phyloP scores from a whole-genome alignment of 129 eudicot species.

The Oenanthe sinensis region DNA sequence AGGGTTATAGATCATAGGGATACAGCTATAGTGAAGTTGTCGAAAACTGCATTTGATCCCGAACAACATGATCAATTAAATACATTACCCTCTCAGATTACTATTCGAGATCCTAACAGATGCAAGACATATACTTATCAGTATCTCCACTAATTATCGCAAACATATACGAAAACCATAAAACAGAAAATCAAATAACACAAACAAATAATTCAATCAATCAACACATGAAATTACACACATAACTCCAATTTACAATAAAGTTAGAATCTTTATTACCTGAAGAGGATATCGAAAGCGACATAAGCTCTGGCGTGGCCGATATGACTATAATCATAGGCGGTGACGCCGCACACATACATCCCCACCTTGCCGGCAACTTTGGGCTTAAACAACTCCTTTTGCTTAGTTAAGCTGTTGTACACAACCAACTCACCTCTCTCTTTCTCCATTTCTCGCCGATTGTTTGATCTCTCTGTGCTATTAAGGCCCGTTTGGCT shows the following conservation, averaged over 20 bases:
- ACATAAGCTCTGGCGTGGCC: constrained; percentile 17
- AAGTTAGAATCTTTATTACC: constrained; percentile 4
- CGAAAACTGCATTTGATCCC: too few relatives aligned
- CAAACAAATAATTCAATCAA: neutral
- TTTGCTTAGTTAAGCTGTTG: constrained; percentile 11
- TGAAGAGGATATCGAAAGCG: constrained; percentile 15
- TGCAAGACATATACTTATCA: neutral
- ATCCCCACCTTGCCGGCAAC: constrained; percentile 18
- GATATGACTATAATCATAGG: constrained; percentile 16
- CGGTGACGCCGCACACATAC: constrained; percentile 21
- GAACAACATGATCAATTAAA: too few relatives aligned
- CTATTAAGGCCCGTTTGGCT: neutral
- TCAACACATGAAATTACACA: neutral
- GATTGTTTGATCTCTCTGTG: neutral
- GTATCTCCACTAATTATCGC: neutral
- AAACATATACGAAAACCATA: neutral
- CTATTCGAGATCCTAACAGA: too few relatives aligned
- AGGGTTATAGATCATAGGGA: too few relatives aligned
- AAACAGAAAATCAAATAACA: neutral
- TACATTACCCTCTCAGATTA: too few relatives aligned
- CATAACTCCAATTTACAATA: neutral
- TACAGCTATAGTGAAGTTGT: too few relatives aligned
- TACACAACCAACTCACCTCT: neutral
- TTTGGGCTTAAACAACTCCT: constrained; percentile 14
- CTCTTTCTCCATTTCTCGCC: neutral